Conservation (phyloP, 257 asterid species). For the Nicotiana noctiflora region DNA sequence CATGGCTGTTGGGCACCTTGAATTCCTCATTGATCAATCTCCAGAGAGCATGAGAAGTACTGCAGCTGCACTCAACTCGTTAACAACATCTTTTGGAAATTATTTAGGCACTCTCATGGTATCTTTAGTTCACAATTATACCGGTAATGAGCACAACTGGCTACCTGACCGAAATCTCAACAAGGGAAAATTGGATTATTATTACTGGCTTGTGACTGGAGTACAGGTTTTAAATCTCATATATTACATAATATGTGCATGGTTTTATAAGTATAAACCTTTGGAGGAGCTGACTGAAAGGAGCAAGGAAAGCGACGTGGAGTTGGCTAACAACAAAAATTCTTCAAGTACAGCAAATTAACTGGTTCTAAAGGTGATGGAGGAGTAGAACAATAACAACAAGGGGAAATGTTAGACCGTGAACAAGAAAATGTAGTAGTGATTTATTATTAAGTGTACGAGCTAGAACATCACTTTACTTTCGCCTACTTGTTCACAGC, state of each 20-base stretch:
- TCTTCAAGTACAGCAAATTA: not conserved
- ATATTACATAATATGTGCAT: constrained; percentile 49
- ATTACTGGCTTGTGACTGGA: constrained; percentile 56
- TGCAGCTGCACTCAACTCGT: constrained; percentile 59
- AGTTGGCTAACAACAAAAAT: constrained; percentile 6
- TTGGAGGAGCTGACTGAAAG: constrained; percentile 27
- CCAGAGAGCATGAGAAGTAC: constrained; percentile 89
- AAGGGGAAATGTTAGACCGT: not conserved
- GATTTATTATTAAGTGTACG: not conserved
- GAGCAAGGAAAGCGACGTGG: constrained; percentile 23
- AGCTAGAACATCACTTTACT: not conserved
- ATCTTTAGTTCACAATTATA: constrained; percentile 43
- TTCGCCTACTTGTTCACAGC: not conserved
- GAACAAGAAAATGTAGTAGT: not conserved
- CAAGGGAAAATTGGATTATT: constrained; percentile 53
- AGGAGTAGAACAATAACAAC: not conserved
- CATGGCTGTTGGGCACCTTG: constrained; percentile 59
- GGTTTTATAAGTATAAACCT: constrained; percentile 47
- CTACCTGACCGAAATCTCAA: constrained; percentile 64
- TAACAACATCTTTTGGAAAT: constrained; percentile 50
- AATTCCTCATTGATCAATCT: constrained; percentile 67
- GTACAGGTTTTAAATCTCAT: constrained; percentile 47
- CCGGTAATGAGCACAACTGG: constrained; percentile 45
- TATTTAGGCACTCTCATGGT: constrained; percentile 53
- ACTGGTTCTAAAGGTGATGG: not conserved